phyloP scores from a whole-genome alignment of 1,284 basidiomycete species.

The Moesziomyces aphidis region DNA sequence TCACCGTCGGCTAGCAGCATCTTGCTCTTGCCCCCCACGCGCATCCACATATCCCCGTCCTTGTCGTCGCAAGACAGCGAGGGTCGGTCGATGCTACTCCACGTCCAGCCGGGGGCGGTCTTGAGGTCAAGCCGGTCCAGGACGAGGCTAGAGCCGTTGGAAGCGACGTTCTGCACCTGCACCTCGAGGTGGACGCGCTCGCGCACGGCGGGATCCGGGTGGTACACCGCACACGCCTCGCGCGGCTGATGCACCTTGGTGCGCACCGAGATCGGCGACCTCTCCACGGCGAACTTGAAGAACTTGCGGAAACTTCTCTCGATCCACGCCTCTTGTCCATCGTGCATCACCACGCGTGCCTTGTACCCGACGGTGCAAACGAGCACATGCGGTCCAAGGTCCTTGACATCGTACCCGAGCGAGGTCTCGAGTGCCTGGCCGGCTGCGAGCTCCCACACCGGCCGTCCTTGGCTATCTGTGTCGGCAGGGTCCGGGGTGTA shows the following conservation, averaged over 20 bases:
- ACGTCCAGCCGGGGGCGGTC: conserved; percentile 27
- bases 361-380: conserved; percentile 64
- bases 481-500: conserved; percentile 8
- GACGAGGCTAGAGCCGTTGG: conserved; percentile 29
- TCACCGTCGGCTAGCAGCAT: conserved; percentile 51
- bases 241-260: conserved; percentile 64
- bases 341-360: neutral
- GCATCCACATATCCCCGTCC: conserved; percentile 35
- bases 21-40: conserved; percentile 3
- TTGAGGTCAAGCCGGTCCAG: conserved; percentile 53
- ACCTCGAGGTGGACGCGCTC: conserved; percentile 62
- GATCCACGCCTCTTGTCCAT: conserved; percentile 13
- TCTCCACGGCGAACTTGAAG: conserved; percentile 54
- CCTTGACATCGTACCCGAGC: conserved; percentile 62
- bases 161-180: conserved; percentile 60
- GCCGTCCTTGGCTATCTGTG: neutral
- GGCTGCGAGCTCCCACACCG: conserved; percentile 21
- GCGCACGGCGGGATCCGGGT: conserved; percentile 33
- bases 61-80: neutral
- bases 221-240: conserved; percentile 25
- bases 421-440: conserved; percentile 41
- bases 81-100: conserved; percentile 39
- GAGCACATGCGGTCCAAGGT: conserved; percentile 61
- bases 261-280: conserved; percentile 58
- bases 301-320: conserved; percentile 61